Conservation (phyloP, 495 filamentous ascomycete genomes). For the Daldinia caldariorum region DNA sequence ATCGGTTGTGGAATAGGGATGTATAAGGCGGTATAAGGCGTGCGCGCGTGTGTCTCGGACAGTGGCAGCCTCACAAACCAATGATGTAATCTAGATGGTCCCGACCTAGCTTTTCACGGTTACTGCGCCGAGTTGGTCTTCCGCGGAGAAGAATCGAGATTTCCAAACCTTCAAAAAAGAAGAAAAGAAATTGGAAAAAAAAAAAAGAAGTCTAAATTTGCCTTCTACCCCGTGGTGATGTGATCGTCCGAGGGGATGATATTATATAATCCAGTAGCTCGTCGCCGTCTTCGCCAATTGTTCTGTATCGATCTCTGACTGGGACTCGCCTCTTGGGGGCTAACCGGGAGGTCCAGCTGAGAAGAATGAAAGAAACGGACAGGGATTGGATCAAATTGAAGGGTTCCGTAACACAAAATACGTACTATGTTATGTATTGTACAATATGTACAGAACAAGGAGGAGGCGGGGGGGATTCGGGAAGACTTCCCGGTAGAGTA, state of each 20-base stretch:
- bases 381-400: constrained; percentile 18
- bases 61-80: constrained; percentile 29
- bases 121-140: background rate
- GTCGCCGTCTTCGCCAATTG: background rate
- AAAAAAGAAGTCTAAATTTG: background rate
- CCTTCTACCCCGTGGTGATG: background rate
- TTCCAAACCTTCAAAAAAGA: background rate
- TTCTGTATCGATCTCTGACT: background rate
- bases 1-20: constrained; percentile 13
- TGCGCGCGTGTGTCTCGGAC: constrained; percentile 31
- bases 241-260: background rate
- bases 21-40: constrained; percentile 2
- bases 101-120: background rate
- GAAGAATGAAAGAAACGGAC: constrained; percentile 11
- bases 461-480: too few species aligned
- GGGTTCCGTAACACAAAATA: constrained; percentile 22
- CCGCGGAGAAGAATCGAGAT: constrained; percentile 9
- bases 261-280: background rate
- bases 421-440: background rate
- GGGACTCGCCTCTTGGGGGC: constrained; percentile 7
- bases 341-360: constrained; percentile 25
- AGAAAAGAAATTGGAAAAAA: background rate
- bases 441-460: background rate
- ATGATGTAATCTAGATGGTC: constrained; percentile 39
- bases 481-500: too few species aligned